A percentile compares a stretch with the other conserved stretches of the same genome.
Conservation (phyloP, 495 filamentous ascomycete genomes). For the Aspergillus heteromorphus region DNA sequence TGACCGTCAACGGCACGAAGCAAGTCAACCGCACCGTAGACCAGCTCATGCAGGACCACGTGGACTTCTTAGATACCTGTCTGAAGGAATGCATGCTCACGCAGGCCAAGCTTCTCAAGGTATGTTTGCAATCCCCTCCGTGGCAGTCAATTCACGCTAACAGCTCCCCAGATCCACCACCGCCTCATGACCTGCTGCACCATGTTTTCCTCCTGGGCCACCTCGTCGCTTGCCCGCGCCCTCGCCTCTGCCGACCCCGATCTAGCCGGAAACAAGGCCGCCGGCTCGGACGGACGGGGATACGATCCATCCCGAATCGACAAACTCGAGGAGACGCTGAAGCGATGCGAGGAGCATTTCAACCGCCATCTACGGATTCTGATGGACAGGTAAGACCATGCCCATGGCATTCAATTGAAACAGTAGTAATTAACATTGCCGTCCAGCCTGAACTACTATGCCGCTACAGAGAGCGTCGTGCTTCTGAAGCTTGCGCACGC, state of each 20-base stretch:
- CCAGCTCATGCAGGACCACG: slow-evolving; percentile 97
- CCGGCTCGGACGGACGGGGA: slow-evolving; percentile 30
- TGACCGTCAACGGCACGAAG: slow-evolving; percentile 40
- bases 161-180: slow-evolving; percentile 70
- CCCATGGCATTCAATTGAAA: neutral
- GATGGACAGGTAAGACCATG: slow-evolving; percentile 59
- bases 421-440: neutral
- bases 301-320: slow-evolving; percentile 61
- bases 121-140: slow-evolving; percentile 35
- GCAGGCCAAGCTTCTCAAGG: slow-evolving; percentile 85
- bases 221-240: slow-evolving; percentile 65
- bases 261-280: slow-evolving; percentile 44
- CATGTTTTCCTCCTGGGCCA: slow-evolving; percentile 83
- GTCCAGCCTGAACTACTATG: slow-evolving; percentile 77
- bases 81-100: slow-evolving; percentile 99
- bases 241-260: slow-evolving; percentile 74
- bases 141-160: slow-evolving; percentile 17
- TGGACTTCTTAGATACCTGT: slow-evolving; percentile 96
- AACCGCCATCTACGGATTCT: slow-evolving; percentile 84
- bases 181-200: slow-evolving; percentile 91
- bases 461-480: slow-evolving; percentile 94
- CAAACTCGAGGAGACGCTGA: slow-evolving; percentile 77
- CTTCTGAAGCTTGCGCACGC: slow-evolving; percentile 67
- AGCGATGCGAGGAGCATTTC: slow-evolving; percentile 89
- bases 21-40: slow-evolving; percentile 81